Percentiles rank a stretch among this genome's conserved stretches.
These are phyloP conservation scores for Leptomonas seymouri DNA, from an alignment of 208 protist species.

Conservation along the genomic window DNA sequence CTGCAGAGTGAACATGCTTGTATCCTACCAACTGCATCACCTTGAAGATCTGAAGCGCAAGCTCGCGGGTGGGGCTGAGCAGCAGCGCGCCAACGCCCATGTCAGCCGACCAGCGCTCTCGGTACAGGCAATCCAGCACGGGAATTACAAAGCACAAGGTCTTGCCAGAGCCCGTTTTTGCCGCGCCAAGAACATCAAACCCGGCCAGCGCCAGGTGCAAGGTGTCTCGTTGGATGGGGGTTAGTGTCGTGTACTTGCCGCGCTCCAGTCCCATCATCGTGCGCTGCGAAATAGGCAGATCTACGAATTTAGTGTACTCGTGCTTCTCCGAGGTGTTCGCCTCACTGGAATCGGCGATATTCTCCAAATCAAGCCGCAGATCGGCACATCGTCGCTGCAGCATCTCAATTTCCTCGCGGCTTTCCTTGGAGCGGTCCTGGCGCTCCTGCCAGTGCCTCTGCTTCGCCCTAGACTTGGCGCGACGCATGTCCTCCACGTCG, in stretches of 20 bases:
- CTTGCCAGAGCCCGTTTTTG: conserved; percentile 98
- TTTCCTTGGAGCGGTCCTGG: conserved; percentile 80
- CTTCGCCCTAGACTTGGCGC: conserved; percentile 50
- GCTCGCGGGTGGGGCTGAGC: conserved; percentile 98
- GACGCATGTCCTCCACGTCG: conserved; percentile 44
- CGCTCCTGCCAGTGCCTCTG: conserved; percentile 80
- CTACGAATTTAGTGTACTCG: conserved; percentile 63
- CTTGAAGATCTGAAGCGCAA: conserved; percentile 99
- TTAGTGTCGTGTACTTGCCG: conserved; percentile 94
- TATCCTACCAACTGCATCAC: conserved; percentile 95
- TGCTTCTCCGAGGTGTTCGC: conserved; percentile 55
- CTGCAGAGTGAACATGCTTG: conserved; percentile 94
- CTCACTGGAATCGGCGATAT: conserved; percentile 39
- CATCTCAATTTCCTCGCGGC: conserved; percentile 65
- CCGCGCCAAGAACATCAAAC: conserved; percentile 98
- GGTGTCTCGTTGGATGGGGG: conserved; percentile 95
- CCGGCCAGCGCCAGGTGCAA: conserved; percentile 96
- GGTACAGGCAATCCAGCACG: conserved; percentile 93
- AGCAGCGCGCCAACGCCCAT: conserved; percentile 98
- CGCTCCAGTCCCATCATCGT: conserved; percentile 92
- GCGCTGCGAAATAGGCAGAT: conserved; percentile 93
- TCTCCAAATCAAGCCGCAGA: conserved; percentile 54
- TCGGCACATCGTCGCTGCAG: conserved; percentile 45
- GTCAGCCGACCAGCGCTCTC: conserved; percentile 84
- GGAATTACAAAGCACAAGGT: conserved; percentile 99